phyloP scores from a whole-genome alignment of 2,329 filamentous ascomycete species.

The Fusarium sp. region DNA sequence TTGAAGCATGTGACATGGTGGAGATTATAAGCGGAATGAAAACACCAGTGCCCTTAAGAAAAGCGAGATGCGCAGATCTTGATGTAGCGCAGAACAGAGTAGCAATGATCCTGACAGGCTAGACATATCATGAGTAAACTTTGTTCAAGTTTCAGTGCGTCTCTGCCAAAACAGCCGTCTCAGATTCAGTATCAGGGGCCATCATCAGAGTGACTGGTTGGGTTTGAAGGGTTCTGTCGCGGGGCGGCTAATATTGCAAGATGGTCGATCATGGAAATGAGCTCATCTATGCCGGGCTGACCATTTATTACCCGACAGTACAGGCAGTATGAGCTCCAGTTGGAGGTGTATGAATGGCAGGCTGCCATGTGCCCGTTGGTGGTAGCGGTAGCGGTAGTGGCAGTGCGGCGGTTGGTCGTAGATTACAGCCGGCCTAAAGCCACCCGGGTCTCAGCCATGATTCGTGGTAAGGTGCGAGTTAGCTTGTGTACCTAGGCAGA shows the following conservation, averaged over 20 bases:
- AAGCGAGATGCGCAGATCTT: constrained; percentile 39
- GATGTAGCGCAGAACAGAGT: constrained; percentile 9
- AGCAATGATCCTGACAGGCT: no score
- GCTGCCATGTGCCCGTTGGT: constrained; percentile 18
- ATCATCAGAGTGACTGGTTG: background rate
- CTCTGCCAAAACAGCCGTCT: constrained; percentile 5
- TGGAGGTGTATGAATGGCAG: constrained; percentile 12
- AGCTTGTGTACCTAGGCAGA: constrained; percentile 20
- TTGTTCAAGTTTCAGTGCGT: constrained; percentile 20
- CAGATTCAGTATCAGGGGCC: constrained; percentile 19
- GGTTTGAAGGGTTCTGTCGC: constrained; percentile 5
- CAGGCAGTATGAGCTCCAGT: background rate
- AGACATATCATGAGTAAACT: background rate
- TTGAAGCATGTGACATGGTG: constrained; percentile 14
- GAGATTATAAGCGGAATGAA: constrained; percentile 28
- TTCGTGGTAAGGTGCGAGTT: constrained; percentile 22
- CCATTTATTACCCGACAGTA: background rate
- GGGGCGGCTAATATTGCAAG: constrained; percentile 28
- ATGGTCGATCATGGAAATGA: constrained; percentile 29
- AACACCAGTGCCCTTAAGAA: constrained; percentile 12
- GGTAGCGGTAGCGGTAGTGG: background rate
- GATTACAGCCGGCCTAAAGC: constrained; percentile 6
- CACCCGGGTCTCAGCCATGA: constrained; percentile 15
- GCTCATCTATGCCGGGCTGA: constrained; percentile 21
- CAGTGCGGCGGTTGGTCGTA: constrained; percentile 3